Base-by-base conservation (phyloP, 768 basidiomycete genomes). In the Leucogyrophana mollusca region DNA sequence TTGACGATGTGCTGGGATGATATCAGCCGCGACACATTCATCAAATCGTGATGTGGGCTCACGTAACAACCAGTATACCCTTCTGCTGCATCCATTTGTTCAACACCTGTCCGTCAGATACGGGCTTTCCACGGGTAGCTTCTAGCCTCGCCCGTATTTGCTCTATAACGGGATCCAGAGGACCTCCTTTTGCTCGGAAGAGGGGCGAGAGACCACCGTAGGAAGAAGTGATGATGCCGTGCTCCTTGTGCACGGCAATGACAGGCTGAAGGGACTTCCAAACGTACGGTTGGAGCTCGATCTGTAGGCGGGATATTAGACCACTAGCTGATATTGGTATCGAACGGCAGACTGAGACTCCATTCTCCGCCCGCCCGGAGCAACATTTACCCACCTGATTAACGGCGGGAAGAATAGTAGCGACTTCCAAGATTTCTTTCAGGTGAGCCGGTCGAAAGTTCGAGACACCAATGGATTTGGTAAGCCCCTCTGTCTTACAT, bases 391-490 rank as follows among this genome's bases (percentile, higher is more conserved):
- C 8, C 20, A 71, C 74, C 67, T 78, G 76, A 56, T 78, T 77
- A 32, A 73, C 69, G 2, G 72, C 70, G 2, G 77, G 77, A 2
- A 64, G 49, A 40, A 74, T 55, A 40, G 61, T 71, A 16, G 69
- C 72, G 9, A 53, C 64, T 34, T 67, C 62, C 16, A 72, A 49
- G 21, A 79, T 56, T 35, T 69, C 58, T 49, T 74, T 57, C 8
- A 79, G 51, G 24, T 72, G 57, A 38, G 56, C 42, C 34, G 68
- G 53, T 18, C 59, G 61, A 54, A 74, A 75, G 60, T 79, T 79
- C 23, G 72, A 73, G 2, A 79, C 73, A 8, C 77, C 77, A 49
- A 73, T 66, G 47, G 46, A 48, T 43, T 56, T 55, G 6, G 64
- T 54, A 35, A 71, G 56, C 3, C 78, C 78, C 46, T 69, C 68